Base-by-base conservation (phyloP, 495 filamentous ascomycete genomes). In the Umbilicaria muhlenbergii region DNA sequence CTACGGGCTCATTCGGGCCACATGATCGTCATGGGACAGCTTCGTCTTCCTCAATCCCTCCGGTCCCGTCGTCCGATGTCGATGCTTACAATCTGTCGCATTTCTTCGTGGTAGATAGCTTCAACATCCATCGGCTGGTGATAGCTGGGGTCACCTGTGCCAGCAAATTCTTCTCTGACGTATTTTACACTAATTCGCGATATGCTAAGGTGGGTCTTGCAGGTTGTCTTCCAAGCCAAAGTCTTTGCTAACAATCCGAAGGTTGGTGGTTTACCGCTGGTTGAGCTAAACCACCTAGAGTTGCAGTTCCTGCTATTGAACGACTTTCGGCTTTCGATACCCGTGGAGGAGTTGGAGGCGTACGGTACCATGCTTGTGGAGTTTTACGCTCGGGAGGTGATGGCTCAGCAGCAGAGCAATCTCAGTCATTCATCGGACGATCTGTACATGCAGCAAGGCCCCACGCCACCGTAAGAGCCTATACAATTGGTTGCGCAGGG, bases 151-250 rank as follows among this genome's bases (percentile, higher is more conserved):
- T 99, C 38, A 96, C 91, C 13, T 96, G 92, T 61, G 89, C 92
- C 11, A 94, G 88, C 73, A 99, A 99, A 65, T 99, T 96, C 70
- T 99, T 99, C 61, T 95, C 88, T 3, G 91, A 99, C 67, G 86
- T 96, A 36, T 99, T 99, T 54, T 99, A 96, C 55, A 99, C 91
- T 14, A 99, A 99, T 63, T 96, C 92, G 37, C 71, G 91, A 74
- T 99, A 99, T 60, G 91, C 92, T 48, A 99, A 96, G 82, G 91
- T 94, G 74, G 49, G 69, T 56, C 41, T 31, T 11, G 32, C 32
- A 0, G 6, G 11, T n/a, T 35, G 36, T 19, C 34, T 39, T 41
- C 32, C 38, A 40, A 35, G 36, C 42, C 5, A 13, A 37, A 43
- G 32, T 11, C 18, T 45, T 40, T 50, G 24, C 47, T 53, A 49